Percentiles rank a stretch among this genome's conserved stretches.
Evolutionary conservation across 2,329 filamentous ascomycete genomes (phyloP).

Genomic region (Raffaelea arxii): DNA sequence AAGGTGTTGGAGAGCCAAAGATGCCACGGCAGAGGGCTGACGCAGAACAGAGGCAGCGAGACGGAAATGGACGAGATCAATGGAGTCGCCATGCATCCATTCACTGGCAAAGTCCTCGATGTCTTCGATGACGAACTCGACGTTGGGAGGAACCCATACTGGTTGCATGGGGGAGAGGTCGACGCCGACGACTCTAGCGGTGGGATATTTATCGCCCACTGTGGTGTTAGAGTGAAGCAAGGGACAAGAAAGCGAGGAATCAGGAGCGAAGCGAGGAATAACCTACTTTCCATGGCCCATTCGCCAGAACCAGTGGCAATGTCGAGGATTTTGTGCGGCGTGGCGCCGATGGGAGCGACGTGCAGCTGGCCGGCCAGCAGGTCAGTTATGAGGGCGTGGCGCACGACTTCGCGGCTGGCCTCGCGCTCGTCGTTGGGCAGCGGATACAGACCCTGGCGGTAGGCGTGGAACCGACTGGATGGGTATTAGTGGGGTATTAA

Average conservation of each 20-base stretch:
- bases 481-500: neutral
- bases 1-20: too few species aligned
- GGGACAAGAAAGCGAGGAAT: too few species aligned
- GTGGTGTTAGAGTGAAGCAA: too few species aligned
- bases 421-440: constrained; percentile 44
- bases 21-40: too few species aligned
- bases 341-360: constrained; percentile 31
- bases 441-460: constrained; percentile 35
- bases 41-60: constrained; percentile 43
- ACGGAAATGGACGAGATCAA: constrained; percentile 51
- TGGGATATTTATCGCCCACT: constrained; percentile 36
- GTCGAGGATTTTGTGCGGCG: constrained; percentile 39
- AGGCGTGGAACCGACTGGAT: constrained; percentile 37
- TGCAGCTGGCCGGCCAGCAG: constrained; percentile 31
- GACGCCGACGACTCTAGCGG: constrained; percentile 34
- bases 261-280: neutral
- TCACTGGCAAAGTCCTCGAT: constrained; percentile 41
- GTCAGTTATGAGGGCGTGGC: constrained; percentile 39
- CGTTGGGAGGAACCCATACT: constrained; percentile 43
- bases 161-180: constrained; percentile 34
- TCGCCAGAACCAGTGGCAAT: constrained; percentile 40
- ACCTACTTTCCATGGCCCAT: constrained; percentile 45
- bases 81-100: constrained; percentile 46
- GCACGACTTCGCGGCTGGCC: constrained; percentile 36
- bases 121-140: constrained; percentile 40